Conservation (phyloP, 164 flowering plant species). For the Echeveria elegans region DNA sequence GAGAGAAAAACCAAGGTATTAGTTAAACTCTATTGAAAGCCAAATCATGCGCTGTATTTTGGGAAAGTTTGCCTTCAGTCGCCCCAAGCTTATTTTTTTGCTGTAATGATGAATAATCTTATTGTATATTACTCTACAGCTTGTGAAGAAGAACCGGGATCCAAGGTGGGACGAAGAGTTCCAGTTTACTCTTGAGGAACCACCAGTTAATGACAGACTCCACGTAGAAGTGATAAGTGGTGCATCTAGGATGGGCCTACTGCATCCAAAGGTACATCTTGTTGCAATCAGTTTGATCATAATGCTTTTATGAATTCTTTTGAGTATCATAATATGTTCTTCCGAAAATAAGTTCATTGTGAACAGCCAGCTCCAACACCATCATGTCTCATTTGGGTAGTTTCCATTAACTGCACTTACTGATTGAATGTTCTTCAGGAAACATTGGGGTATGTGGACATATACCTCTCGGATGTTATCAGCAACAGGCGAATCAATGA, state of each 20-base stretch:
- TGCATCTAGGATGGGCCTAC: slow-evolving; percentile 56
- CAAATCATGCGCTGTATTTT: too few relatives aligned
- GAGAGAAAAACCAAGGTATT: slow-evolving; percentile 78
- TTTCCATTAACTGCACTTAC: background rate
- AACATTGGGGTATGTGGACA: slow-evolving; percentile 67
- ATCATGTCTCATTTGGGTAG: background rate
- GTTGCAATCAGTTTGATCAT: background rate
- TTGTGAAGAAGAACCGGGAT: slow-evolving; percentile 67
- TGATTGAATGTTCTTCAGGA: slow-evolving; percentile 32
- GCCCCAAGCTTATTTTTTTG: background rate
- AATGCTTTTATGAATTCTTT: background rate
- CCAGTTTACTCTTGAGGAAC: slow-evolving; percentile 52
- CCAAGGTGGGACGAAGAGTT: slow-evolving; percentile 92
- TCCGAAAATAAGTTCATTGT: background rate
- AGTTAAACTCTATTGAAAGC: background rate
- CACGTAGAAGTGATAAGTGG: slow-evolving; percentile 68
- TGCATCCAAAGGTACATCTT: slow-evolving; percentile 64
- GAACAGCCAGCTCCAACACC: background rate
- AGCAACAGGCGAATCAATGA: slow-evolving; percentile 72
- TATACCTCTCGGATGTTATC: slow-evolving; percentile 68
- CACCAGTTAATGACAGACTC: slow-evolving; percentile 56
- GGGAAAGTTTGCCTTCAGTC: background rate
- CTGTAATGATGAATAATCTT: background rate
- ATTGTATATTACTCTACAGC: slow-evolving; percentile 23
- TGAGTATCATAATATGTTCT: background rate